Conservation (phyloP, 306 rosid genomes). For the Styphnolobium japonicum region DNA sequence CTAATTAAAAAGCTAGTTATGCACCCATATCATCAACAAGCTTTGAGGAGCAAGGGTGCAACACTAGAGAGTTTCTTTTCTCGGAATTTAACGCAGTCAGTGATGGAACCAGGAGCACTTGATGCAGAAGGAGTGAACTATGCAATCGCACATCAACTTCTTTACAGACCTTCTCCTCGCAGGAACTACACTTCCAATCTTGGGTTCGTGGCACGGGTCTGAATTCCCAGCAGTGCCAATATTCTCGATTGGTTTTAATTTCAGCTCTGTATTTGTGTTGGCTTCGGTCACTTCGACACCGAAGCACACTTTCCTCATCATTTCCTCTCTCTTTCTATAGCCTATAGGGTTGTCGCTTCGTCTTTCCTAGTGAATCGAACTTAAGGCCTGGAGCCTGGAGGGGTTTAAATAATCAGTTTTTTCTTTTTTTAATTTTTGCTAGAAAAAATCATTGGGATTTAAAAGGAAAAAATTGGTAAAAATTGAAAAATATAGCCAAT, state of each 20-base stretch:
- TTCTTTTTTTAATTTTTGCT: too few species aligned
- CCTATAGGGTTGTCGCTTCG: not conserved
- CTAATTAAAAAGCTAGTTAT: too few species aligned
- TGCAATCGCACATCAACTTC: constrained; percentile 20
- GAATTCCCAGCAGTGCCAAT: too few species aligned
- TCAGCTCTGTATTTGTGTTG: not conserved
- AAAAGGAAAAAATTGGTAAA: too few species aligned
- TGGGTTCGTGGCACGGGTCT: not conserved
- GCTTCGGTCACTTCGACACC: too few species aligned
- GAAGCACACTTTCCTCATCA: not conserved
- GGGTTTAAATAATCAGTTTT: not conserved
- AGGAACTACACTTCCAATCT: constrained; percentile 15
- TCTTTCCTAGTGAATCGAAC: not conserved
- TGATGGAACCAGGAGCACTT: not conserved
- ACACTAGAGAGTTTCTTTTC: not conserved
- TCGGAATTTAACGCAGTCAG: not conserved
- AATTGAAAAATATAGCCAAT: not conserved
- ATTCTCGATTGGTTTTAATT: not conserved
- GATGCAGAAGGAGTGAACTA: not conserved
- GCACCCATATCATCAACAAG: not conserved
- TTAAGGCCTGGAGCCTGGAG: not conserved
- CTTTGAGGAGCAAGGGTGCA: not conserved
- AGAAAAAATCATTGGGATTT: too few species aligned
- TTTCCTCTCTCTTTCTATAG: not conserved
- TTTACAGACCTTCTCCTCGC: constrained; percentile 24